Conservation (phyloP, 148 eudicot species). For the Camellia lanceoleosa region DNA sequence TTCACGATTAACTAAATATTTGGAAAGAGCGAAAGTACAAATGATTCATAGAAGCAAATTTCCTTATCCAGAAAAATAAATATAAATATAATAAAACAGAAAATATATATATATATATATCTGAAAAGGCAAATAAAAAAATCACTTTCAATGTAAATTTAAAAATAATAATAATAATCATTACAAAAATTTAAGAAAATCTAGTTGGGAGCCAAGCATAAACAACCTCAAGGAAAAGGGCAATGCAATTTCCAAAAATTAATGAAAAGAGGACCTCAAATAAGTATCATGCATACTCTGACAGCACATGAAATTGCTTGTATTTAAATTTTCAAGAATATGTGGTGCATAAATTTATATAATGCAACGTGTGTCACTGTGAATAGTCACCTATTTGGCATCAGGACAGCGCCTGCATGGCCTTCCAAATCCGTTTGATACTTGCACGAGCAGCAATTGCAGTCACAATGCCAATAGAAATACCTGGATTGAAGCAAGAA, state of each 20-base stretch:
- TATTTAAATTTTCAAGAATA: neutral
- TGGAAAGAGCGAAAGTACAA: too few species aligned
- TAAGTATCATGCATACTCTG: neutral
- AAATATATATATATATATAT: neutral
- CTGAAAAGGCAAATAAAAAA: too few species aligned
- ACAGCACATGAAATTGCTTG: neutral
- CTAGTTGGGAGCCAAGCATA: neutral
- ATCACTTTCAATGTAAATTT: too few species aligned
- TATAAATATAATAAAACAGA: too few species aligned
- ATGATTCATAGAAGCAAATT: neutral
- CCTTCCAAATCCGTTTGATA: conserved; percentile 91
- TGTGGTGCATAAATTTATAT: neutral
- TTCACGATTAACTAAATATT: too few species aligned
- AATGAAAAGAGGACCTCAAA: neutral
- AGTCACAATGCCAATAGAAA: conserved; percentile 84
- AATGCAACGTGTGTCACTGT: neutral
- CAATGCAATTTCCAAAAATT: neutral
- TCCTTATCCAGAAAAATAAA: neutral
- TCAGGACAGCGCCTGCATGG: conserved; percentile 92
- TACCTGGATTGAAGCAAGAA: conserved; percentile 36
- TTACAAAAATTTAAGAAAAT: neutral
- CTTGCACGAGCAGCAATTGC: conserved; percentile 99
- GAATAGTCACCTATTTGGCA: conserved; percentile 70
- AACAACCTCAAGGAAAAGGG: neutral
- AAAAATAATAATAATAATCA: too few species aligned